Evolutionary conservation across 768 basidiomycete genomes (phyloP).

Genomic region (Tephrocybe rancida): DNA sequence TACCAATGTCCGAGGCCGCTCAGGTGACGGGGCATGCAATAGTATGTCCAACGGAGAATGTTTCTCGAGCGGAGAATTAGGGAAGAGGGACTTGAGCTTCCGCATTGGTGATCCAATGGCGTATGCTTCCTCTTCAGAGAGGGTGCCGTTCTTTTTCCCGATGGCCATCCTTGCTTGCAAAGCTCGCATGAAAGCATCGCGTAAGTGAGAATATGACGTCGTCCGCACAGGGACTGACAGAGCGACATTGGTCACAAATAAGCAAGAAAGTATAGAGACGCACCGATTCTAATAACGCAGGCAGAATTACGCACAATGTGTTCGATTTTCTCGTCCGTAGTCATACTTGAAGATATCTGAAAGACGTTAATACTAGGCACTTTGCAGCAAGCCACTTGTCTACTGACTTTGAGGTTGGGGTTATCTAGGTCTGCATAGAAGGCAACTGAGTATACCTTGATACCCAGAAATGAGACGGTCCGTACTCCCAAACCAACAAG

Average conservation of each 20-base stretch:
- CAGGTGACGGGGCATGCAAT: constrained; percentile 57
- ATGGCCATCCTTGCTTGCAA: constrained; percentile 61
- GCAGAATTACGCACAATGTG: constrained; percentile 67
- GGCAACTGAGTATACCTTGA: constrained; percentile 88
- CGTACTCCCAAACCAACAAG: constrained; percentile 86
- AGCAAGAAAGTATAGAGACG: constrained; percentile 14
- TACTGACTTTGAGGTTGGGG: constrained; percentile 57
- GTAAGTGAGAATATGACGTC: constrained; percentile 77
- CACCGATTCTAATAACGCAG: constrained; percentile 77
- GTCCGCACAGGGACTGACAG: constrained; percentile 73
- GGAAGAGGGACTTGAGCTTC: constrained; percentile 77
- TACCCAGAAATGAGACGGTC: constrained; percentile 84
- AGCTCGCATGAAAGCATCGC: constrained; percentile 82
- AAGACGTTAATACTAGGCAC: not conserved
- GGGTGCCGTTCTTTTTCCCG: constrained; percentile 48
- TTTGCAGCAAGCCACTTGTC: not conserved
- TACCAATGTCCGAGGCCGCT: constrained; percentile 54
- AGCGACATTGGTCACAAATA: not conserved
- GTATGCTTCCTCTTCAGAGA: constrained; percentile 63
- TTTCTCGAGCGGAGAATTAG: constrained; percentile 68
- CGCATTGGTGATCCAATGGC: constrained; percentile 64
- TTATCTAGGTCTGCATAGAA: constrained; percentile 87
- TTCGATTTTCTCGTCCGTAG: constrained; percentile 70
- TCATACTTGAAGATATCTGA: constrained; percentile 58
- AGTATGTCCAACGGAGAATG: constrained; percentile 70